Conservation (phyloP, 129 eudicot species). For the Lonicera japonica region DNA sequence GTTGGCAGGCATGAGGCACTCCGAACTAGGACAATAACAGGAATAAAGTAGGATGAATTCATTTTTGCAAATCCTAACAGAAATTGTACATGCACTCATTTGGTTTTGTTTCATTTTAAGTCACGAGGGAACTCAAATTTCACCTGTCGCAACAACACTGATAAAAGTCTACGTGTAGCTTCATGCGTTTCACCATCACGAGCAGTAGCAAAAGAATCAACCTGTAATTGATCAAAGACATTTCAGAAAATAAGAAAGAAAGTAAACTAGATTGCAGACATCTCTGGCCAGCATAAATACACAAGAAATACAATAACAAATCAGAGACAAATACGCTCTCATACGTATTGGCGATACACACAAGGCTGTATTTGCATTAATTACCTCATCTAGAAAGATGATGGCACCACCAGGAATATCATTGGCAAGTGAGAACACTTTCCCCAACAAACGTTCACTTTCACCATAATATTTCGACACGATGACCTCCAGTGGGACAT, state of each 20-base stretch:
- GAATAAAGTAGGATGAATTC: conserved; percentile 5
- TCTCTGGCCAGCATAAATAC: not conserved
- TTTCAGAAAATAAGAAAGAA: not conserved
- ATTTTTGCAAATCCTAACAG: conserved; percentile 1
- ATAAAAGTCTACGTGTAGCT: conserved; percentile 89
- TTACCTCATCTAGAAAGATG: conserved; percentile 94
- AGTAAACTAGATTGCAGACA: conserved; percentile 1
- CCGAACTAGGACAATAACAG: not conserved
- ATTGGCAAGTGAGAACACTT: conserved; percentile 91
- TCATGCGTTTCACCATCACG: conserved; percentile 97
- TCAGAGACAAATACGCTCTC: not conserved
- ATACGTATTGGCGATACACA: not conserved
- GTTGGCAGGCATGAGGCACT: not conserved
- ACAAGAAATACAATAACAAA: conserved; percentile 3
- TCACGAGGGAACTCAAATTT: conserved; percentile 2
- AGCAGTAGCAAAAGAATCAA: conserved; percentile 89
- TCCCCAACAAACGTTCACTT: conserved; percentile 90
- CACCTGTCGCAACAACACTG: conserved; percentile 92
- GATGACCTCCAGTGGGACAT: conserved; percentile 88
- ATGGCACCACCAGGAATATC: conserved; percentile 85
- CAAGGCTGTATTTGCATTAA: not conserved
- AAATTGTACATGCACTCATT: not conserved
- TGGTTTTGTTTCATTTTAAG: not conserved
- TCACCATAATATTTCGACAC: conserved; percentile 98
- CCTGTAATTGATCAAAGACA: conserved; percentile 35